Evolutionary conservation across 345 rosid genomes (phyloP).

Genomic region (Eucalyptus polyanthemos): DNA sequence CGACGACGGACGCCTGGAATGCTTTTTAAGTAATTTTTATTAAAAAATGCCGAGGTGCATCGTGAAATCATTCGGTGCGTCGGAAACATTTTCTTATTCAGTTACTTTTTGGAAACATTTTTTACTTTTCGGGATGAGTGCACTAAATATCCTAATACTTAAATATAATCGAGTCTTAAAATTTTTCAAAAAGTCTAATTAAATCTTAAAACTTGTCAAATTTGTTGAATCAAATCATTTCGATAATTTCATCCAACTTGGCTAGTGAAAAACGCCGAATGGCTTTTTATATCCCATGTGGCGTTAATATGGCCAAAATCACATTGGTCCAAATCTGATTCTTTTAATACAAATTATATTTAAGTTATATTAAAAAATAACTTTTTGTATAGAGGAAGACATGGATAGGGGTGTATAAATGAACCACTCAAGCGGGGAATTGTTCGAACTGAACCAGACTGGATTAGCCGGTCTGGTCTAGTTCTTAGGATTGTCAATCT

Average conservation of each 20-base stretch:
- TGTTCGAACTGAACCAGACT: accelerated
- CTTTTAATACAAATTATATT: background rate
- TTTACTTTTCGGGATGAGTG: no score
- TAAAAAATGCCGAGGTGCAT: background rate
- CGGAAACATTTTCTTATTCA: background rate
- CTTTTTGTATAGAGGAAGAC: no score
- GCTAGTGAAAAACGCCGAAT: no score
- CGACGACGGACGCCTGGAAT: background rate
- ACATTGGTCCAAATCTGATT: no score
- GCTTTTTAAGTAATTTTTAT: background rate
- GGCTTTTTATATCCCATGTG: no score
- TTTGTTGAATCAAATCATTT: no score
- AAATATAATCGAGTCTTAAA: no score
- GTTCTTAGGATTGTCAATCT: accelerated
- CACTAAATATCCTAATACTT: no score
- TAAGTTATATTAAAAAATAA: no score
- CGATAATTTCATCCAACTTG: accelerated
- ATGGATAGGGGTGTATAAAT: no score
- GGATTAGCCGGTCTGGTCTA: accelerated
- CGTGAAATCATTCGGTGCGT: background rate
- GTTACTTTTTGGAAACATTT: background rate
- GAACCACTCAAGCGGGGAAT: no score
- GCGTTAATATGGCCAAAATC: no score
- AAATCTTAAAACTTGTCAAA: accelerated
- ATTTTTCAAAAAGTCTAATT: accelerated